Conservation (phyloP, 495 filamentous ascomycete genomes). For the Delitschia confertaspora region DNA sequence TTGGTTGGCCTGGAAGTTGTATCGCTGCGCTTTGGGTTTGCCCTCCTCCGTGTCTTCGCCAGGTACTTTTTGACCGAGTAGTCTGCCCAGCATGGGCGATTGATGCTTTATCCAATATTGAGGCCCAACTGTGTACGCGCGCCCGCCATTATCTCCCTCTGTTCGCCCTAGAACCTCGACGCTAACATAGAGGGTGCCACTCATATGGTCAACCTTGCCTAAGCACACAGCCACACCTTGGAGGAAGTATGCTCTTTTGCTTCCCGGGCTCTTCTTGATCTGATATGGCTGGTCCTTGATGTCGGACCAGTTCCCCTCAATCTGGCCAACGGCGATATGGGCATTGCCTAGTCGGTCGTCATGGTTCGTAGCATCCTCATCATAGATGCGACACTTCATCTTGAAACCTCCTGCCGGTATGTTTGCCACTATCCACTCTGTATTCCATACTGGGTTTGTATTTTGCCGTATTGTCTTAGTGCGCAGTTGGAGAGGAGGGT, state of each 20-base stretch:
- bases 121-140: conserved; percentile 68
- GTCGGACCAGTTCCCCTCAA: conserved; percentile 59
- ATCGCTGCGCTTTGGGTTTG: conserved; percentile 51
- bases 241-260: conserved; percentile 72
- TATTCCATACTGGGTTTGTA: conserved; percentile 70
- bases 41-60: conserved; percentile 29
- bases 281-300: conserved; percentile 57
- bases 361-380: conserved; percentile 80
- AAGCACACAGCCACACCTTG: conserved; percentile 54
- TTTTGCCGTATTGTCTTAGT: conserved; percentile 64
- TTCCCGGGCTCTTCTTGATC: conserved; percentile 73
- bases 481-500: conserved; percentile 60
- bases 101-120: conserved; percentile 76
- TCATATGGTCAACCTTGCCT: conserved; percentile 45
- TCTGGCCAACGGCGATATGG: conserved; percentile 49
- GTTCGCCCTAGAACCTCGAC: conserved; percentile 68
- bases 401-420: conserved; percentile 68
- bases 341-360: conserved; percentile 83
- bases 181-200: conserved; percentile 56
- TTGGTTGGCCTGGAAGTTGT: conserved; percentile 90
- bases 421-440: conserved; percentile 80
- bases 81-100: conserved; percentile 77
- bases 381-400: conserved; percentile 73
- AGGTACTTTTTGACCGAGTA: conserved; percentile 66
- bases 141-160: conserved; percentile 57